Evolutionary conservation across 2,329 filamentous ascomycete species (phyloP).

Genomic region (Colletotrichum shisoi): DNA sequence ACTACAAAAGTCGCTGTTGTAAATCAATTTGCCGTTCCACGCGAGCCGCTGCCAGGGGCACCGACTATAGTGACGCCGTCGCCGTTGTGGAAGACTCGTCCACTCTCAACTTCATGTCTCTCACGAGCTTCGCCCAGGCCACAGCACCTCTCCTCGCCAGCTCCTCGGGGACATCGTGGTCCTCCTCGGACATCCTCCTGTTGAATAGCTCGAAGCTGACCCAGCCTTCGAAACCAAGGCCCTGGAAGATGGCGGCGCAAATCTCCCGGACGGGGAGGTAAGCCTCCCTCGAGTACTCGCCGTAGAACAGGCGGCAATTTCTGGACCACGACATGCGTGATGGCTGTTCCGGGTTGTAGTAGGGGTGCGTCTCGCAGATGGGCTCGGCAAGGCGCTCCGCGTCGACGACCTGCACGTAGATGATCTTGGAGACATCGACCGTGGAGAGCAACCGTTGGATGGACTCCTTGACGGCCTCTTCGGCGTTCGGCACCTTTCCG

Average conservation of each 20-base stretch:
- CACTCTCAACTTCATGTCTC: conserved; percentile 48
- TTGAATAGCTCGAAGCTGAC: conserved; percentile 77
- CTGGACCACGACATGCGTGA: conserved; percentile 78
- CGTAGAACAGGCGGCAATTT: conserved; percentile 69
- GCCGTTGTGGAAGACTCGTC: conserved; percentile 44
- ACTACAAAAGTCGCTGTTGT: conserved; percentile 29
- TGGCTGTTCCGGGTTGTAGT: conserved; percentile 49
- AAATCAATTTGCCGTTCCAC: conserved; percentile 7
- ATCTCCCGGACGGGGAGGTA: conserved; percentile 73
- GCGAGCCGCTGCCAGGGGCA: neutral
- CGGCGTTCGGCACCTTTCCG: conserved; percentile 63
- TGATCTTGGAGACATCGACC: conserved; percentile 71
- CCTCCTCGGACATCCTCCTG: conserved; percentile 62
- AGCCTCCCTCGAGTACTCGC: conserved; percentile 66
- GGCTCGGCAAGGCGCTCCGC: conserved; percentile 69
- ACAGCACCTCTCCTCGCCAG: conserved; percentile 65
- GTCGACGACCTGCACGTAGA: conserved; percentile 80
- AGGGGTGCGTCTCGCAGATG: conserved; percentile 57
- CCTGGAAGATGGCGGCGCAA: conserved; percentile 67
- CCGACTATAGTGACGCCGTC: conserved; percentile 48
- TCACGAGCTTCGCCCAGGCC: conserved; percentile 59
- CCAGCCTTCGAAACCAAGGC: conserved; percentile 73
- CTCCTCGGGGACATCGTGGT: conserved; percentile 60
- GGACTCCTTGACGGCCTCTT: conserved; percentile 62
- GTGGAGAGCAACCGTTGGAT: conserved; percentile 61